These are phyloP conservation scores for Fusarium chlamydosporum DNA, from an alignment of 2,329 filamentous ascomycete species.

Conservation along the genomic window DNA sequence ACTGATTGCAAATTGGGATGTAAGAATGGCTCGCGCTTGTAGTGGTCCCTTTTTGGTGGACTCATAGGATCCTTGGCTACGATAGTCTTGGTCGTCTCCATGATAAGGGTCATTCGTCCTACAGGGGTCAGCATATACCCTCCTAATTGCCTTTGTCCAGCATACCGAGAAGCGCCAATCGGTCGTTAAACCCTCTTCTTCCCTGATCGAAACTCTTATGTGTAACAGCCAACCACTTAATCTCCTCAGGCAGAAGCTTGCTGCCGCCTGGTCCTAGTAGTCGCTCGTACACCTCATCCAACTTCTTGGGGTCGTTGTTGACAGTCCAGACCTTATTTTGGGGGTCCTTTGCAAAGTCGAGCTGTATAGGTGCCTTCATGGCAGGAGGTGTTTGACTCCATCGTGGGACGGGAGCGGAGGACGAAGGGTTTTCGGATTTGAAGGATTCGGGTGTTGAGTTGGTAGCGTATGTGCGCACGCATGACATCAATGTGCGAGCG, in stretches of 20 bases:
- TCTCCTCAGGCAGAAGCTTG: slow-evolving; percentile 84
- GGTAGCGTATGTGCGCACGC: slow-evolving; percentile 52
- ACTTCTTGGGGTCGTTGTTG: slow-evolving; percentile 79
- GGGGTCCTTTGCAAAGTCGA: slow-evolving; percentile 69
- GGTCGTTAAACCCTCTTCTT: slow-evolving; percentile 92
- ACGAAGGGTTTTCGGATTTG: slow-evolving; percentile 38
- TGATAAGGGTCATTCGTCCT: slow-evolving; percentile 57
- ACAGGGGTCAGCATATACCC: slow-evolving; percentile 26
- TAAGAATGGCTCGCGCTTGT: slow-evolving; percentile 74
- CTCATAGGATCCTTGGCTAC: slow-evolving; percentile 54
- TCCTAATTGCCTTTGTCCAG: slow-evolving; percentile 1
- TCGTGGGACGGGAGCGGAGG: slow-evolving; percentile 62
- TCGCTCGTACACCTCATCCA: slow-evolving; percentile 83
- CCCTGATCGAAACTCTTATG: slow-evolving; percentile 99
- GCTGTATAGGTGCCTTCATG: slow-evolving; percentile 79
- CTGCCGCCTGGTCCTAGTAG: slow-evolving; percentile 82
- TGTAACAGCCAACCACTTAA: slow-evolving; percentile 96
- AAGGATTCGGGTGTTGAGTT: slow-evolving; percentile 50
- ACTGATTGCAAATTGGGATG: slow-evolving; percentile 80
- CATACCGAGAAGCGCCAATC: slow-evolving; percentile 88
- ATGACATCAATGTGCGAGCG: slow-evolving; percentile 43
- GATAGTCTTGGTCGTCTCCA: slow-evolving; percentile 59
- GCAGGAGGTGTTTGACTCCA: slow-evolving; percentile 78
- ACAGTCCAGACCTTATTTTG: slow-evolving; percentile 71
- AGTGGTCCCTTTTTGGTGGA: slow-evolving; percentile 56